Base-by-base conservation (phyloP, 192 early-diverging fungal genomes). In the Bifiguratus adelaidae region DNA sequence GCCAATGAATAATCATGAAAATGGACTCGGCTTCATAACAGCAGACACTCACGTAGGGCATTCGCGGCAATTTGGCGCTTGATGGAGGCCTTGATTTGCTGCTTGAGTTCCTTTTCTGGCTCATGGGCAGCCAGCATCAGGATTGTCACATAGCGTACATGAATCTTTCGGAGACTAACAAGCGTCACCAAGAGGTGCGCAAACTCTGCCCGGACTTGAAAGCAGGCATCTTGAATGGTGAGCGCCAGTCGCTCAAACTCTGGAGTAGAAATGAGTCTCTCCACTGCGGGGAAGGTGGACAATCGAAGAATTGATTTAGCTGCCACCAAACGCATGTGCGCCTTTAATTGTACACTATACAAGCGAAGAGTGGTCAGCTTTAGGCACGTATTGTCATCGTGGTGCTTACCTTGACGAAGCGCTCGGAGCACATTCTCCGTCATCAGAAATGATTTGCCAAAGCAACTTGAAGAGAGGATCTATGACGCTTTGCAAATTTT, bases 71-170 rank as follows among this genome's bases (percentile, higher is more conserved):
- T 60, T 23, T 61, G 55, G 7, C 40, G 48, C 19, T 41, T 53
- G 74, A 75, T 15, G 67, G 80, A 43, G 63, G 56, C n/a, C 53
- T 73, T 53, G 72, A 76, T 35, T 79, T 81, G 38, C 65, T 60
- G 48, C 59, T 71, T n/a, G 44, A 94, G 73, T 0, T 69, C 74
- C 1, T 54, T 34, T 46, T 92, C 90, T 0, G 89, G 88, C 28
- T 98, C 95, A 50, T 91, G 81, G 0, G 91, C 95, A 4, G 76
- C 80, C 35, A 98, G 55, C 48, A 90, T 77, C 30, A 94, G 38
- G 5, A 81, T 54, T 12, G 82, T 61, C 18, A 83, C 56, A 50
- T 81, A 93, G 1, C 90, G 75, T 38, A 78, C 60, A 29, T 77
- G 81, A 0, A 98, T 53, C 2, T 66, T 63, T 42, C 71, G 53